Base-by-base conservation (phyloP, 345 rosid species). In the Populus pruinosa region DNA sequence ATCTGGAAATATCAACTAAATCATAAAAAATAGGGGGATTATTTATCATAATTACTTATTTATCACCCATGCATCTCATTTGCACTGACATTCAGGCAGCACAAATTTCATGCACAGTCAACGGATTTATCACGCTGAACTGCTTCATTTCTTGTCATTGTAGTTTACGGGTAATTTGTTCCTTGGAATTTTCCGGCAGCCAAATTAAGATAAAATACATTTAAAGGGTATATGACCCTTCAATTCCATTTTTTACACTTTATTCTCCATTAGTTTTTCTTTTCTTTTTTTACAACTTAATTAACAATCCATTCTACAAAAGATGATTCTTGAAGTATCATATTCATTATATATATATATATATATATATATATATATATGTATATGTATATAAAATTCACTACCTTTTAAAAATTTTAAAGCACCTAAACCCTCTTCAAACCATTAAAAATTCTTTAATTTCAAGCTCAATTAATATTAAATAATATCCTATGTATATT, bases 191-290 rank as follows among this genome's bases (percentile, higher is more conserved):
- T 66, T 6, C n/a, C 74, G 69, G 38, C 14, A 35, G n/a, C 17
- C 8, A 20, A 67, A 8, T 3, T 5, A 17, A 23, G 35, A 21
- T 35, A 44, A 43, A 53, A 8, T 33, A 17, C 2, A 47, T 27
- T 16, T 25, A 49, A 18, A 47, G 11, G 39, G 8, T 8, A 59
- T n/a, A n/a, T 31, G 55, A 10, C 29, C 44, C 33, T 53, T 67
- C 59, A 55, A 16, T 8, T 67, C 69, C 13, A 73, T 79, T 39
- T 67, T 67, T 55, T 17, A 2, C 11, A 13, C 69, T 56, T 73
- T 73, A 73, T 73, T 79, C 73, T 41, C 73, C 69, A 67, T 56
- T 67, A 23, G 56, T 36, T 41, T 41, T 1, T 39, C 11, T 33
- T 33, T 33, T n/a, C 41, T n/a, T 56, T 3, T 59, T 3, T 9